Evolutionary conservation across 1,284 basidiomycete species (phyloP), one percentile per base, ranked within the genome.

Genomic region (Caloboletus inedulis): DNA sequence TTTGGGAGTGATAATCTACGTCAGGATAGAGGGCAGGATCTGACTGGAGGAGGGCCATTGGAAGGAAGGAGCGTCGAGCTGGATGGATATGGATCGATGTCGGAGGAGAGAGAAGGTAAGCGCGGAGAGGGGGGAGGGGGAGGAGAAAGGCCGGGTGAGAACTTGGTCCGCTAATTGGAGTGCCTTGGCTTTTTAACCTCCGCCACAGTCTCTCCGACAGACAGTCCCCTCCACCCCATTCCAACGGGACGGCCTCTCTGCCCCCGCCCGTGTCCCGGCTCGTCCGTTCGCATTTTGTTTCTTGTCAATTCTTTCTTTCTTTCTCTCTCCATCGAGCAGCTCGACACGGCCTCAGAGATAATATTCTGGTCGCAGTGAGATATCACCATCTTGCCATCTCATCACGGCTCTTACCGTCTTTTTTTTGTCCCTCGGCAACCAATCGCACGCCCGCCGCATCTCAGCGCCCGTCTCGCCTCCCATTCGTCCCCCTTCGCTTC

Each of bases 171-270:
- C 46, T 49, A 52, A 55, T 55, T 50, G 51, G 52, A 51, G 62
- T 62, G 56, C 57, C 51, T 58, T 54, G 42, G 21, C 43, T 61
- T 70, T 70, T 66, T 49, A 70, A 70, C 61, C 67, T 66, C 65
- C 65, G 65, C 68, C 52, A 47, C 21, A 12, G 19, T 19, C 36
- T 3, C 37, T 44, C 42, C 47, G 41, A 47, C 39, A 25, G 42
- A 21, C 4, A 13, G 6, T 35, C 34, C 50, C 51, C 37, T 46
- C 35, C 48, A 52, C 41, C 52, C 25, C 43, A 48, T 21, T 7
- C 30, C n/a, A 18, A 14, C 18, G 7, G 8, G 18, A 30, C 18
- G 7, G 18, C 29, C 27, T 10, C 8, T 16, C 42, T 21, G 4
- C 19, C 3, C 29, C 42, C 18, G 7, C 10, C 14, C 36, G 4